Base-by-base conservation (phyloP, 371 early-diverging fungal genomes). In the Haplosporangium sp. region DNA sequence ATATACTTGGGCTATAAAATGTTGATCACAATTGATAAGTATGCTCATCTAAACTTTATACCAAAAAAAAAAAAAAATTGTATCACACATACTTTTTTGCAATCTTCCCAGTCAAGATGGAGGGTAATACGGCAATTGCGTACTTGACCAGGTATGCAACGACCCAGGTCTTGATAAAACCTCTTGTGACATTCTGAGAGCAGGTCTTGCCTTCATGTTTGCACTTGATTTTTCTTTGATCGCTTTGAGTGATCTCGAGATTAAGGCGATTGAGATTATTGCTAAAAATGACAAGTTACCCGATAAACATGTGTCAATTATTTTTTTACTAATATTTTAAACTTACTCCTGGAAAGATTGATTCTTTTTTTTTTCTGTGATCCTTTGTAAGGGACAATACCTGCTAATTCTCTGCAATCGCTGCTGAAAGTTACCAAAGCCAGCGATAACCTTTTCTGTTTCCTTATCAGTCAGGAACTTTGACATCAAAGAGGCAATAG, bases 391-490 rank as follows among this genome's bases (percentile, higher is more conserved):
- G 27, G 27, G 3, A 6, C 27, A 15, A 19, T 68, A 90, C 90
- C 92, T 92, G 86, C 89, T 91, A 15, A 92, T 72, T 42, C 91
- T 86, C 76, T 88, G 86, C 1, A 94, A 84, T 37, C 87, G 89
- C 69, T 91, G 89, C 75, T 94, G 93, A 73, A 94, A 92, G 50
- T 86, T 84, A 13, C 85, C 88, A 69, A 94, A 89, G 15, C 91
- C 90, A 2, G 83, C 59, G 52, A 93, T 85, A 37, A 93, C 88
- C 11, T 86, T 76, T 72, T 94, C 96, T 1, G 94, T 94, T 74
- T 96, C 96, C 50, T 87, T 87, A 83, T 95, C 93, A 5, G 96
- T 94, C 68, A 96, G 85, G 39, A 93, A 88, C 76, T 88, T 87
- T 62, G 92, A 91, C 61, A 93, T 85, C 55, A 96, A 75, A 62